A percentile compares a stretch with the other conserved stretches of the same genome.
Conservation (phyloP, 148 eudicot genomes). For the Camellia japonica region DNA sequence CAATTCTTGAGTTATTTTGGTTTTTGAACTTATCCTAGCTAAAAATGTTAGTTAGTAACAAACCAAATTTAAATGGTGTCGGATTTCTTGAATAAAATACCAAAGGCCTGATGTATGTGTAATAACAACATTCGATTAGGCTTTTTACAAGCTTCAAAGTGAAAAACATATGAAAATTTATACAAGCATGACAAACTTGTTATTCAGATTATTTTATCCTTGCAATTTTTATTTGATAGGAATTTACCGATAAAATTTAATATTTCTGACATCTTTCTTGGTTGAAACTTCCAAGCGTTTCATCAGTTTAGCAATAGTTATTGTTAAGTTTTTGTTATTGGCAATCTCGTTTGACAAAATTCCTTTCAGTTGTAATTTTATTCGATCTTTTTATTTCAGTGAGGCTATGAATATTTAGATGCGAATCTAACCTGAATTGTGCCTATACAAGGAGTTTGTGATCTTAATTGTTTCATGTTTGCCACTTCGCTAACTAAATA, state of each 20-base stretch:
- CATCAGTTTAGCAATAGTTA: conserved; percentile 56
- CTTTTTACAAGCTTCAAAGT: not conserved
- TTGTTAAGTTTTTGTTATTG: not conserved
- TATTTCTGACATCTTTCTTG: conserved; percentile 24
- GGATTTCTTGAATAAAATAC: not conserved
- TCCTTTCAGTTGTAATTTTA: no score
- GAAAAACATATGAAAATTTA: not conserved
- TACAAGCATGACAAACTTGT: not conserved
- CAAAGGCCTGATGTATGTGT: not conserved
- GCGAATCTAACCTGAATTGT: no score
- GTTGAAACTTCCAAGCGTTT: conserved; percentile 22
- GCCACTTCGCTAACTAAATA: no score
- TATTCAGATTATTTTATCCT: no score
- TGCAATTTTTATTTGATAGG: no score
- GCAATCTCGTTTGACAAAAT: no score
- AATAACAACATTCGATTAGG: not conserved
- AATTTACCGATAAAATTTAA: not conserved
- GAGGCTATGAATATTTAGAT: no score
- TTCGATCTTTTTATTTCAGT: no score
- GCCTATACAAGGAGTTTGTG: no score
- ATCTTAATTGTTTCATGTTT: no score
- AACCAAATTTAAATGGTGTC: not conserved
- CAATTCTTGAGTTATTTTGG: not conserved
- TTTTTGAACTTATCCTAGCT: not conserved
- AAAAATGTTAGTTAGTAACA: not conserved